Conservation (phyloP, 352 stramenopile genomes). For the Phytophthora melonis region DNA sequence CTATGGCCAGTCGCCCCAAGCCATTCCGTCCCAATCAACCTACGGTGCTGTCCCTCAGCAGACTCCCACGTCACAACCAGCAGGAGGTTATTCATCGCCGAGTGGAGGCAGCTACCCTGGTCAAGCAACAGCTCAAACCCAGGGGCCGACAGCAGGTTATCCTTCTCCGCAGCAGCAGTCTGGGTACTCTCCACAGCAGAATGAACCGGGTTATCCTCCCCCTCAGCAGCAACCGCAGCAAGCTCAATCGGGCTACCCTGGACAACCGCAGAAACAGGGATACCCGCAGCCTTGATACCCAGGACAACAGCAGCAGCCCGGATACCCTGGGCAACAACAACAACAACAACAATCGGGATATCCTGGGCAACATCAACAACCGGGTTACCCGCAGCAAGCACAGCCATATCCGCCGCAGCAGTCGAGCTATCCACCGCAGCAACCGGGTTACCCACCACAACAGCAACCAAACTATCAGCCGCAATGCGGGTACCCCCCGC, state of each 20-base stretch:
- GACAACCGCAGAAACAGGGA: conserved; percentile 37
- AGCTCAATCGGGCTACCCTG: conserved; percentile 22
- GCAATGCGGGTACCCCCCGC: conserved; percentile 9
- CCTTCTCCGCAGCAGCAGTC: conserved; percentile 41
- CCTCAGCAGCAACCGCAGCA: conserved; percentile 22
- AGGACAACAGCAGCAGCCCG: conserved; percentile 29
- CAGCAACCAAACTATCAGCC: conserved; percentile 28
- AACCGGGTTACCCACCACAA: conserved; percentile 17
- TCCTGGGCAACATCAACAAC: conserved; percentile 31
- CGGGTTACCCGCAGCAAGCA: conserved; percentile 25
- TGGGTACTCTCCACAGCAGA: conserved; percentile 31
- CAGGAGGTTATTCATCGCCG: conserved; percentile 16
- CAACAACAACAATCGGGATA: conserved; percentile 37
- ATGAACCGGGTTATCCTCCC: conserved; percentile 2
- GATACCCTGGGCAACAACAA: conserved; percentile 17
- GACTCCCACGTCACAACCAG: conserved; percentile 22
- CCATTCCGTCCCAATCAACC: conserved; percentile 16
- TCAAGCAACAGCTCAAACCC: conserved; percentile 29
- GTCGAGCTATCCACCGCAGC: conserved; percentile 8
- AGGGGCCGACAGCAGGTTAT: conserved; percentile 37
- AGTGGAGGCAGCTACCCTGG: conserved; percentile 37
- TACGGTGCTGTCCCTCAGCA: conserved; percentile 23
- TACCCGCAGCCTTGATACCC: conserved; percentile 26
- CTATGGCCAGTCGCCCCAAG: conserved; percentile 28
- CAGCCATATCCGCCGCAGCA: conserved; percentile 13